Conservation (phyloP, 2,329 filamentous ascomycete species). For the Fonsecaea multimorphosa region DNA sequence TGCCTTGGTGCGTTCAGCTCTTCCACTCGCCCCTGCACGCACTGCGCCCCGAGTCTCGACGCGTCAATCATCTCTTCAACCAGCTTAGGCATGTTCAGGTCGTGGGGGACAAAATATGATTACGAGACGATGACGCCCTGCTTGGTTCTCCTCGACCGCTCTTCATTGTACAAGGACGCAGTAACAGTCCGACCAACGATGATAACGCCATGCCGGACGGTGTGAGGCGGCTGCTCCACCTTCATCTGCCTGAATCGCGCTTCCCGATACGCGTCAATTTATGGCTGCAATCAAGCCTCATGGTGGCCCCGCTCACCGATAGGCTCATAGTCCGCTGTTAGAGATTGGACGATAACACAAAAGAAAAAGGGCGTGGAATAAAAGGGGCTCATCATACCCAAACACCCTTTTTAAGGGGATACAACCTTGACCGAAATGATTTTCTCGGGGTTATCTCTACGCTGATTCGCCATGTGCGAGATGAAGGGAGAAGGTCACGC, state of each 20-base stretch:
- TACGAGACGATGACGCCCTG: not conserved
- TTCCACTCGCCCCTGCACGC: conserved; percentile 3
- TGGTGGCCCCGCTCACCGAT: conserved; percentile 30
- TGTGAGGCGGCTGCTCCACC: conserved; percentile 3
- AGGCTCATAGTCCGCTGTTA: conserved; percentile 28
- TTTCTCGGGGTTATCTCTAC: not conserved
- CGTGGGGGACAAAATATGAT: conserved; percentile 9
- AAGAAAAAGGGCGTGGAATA: not conserved
- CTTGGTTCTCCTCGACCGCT: not conserved
- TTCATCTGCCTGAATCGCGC: conserved; percentile 16
- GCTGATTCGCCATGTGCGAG: conserved; percentile 28
- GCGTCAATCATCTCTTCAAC: conserved; percentile 28
- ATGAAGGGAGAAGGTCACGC: conserved; percentile 5
- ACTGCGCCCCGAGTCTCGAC: conserved; percentile 23
- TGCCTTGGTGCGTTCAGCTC: not conserved
- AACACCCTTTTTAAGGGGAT: conserved; percentile 3
- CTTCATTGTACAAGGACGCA: no score
- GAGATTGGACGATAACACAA: conserved; percentile 28
- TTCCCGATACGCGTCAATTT: conserved; percentile 25
- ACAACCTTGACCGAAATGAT: not conserved
- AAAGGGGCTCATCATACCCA: conserved; percentile 19
- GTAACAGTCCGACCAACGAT: not conserved
- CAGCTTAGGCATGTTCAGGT: conserved; percentile 2
- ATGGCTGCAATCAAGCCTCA: conserved; percentile 33
- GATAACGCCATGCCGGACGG: not conserved